These are phyloP conservation scores for Delonix regia DNA, from an alignment of 306 rosid species.

Conservation along the genomic window DNA sequence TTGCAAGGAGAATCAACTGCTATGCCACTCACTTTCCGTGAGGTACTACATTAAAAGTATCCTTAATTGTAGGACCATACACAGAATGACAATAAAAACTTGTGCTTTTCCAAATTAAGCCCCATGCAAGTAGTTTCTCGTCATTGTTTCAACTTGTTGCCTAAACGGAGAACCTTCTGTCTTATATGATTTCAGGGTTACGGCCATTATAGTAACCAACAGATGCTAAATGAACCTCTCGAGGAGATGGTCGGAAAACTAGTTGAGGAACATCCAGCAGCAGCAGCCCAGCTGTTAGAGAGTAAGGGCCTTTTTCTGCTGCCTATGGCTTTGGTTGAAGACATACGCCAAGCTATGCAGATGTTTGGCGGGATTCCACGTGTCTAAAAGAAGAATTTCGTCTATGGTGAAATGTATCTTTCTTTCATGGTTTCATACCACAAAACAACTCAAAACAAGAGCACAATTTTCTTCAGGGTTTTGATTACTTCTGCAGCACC, in stretches of 20 bases:
- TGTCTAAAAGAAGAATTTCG: neutral
- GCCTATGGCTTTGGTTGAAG: slow-evolving; percentile 63
- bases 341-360: slow-evolving; percentile 41
- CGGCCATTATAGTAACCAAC: slow-evolving; percentile 74
- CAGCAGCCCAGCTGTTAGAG: slow-evolving; percentile 69
- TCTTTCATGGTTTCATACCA: neutral
- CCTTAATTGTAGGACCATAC: neutral
- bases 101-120: neutral
- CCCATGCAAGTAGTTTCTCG: neutral
- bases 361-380: slow-evolving; percentile 26
- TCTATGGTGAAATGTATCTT: neutral
- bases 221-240: slow-evolving; percentile 73
- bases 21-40: slow-evolving; percentile 68
- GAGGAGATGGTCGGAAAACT: slow-evolving; percentile 90
- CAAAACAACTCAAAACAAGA: neutral
- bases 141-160: neutral
- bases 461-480: neutral
- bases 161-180: neutral
- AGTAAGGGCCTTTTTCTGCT: slow-evolving; percentile 67
- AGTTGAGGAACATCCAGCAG: slow-evolving; percentile 66
- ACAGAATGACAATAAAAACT: neutral
- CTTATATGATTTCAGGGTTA: slow-evolving; percentile 60
- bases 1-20: slow-evolving; percentile 61
- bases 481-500: slow-evolving; percentile 13
- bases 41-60: slow-evolving; percentile 62